Evolutionary conservation across 1,284 basidiomycete genomes (phyloP).

Genomic region (Xerocomus amazonicus): DNA sequence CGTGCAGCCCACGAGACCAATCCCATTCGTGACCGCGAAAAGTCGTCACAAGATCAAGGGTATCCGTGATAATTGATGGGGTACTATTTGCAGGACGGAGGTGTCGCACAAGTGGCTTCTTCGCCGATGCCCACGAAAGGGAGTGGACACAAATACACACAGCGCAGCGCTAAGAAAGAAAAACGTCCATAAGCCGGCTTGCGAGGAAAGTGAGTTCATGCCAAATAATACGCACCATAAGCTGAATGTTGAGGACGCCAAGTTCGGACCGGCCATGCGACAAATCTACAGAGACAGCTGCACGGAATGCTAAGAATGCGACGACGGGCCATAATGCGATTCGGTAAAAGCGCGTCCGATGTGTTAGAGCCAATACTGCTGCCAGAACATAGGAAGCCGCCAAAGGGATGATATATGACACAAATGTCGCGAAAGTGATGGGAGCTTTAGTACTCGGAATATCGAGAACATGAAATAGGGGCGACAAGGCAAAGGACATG

Average conservation of each 20-base stretch:
- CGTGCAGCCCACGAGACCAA: slow-evolving; percentile 33
- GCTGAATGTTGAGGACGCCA: neutral
- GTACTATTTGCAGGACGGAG: slow-evolving; percentile 3
- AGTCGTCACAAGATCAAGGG: slow-evolving; percentile 42
- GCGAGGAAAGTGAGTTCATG: too few species aligned
- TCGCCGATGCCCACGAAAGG: neutral
- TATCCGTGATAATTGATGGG: slow-evolving; percentile 43
- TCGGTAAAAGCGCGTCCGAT: neutral
- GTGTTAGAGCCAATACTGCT: neutral
- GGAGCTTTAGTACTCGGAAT: neutral
- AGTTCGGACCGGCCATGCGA: neutral
- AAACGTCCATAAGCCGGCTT: neutral
- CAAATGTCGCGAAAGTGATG: neutral
- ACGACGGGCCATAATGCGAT: neutral
- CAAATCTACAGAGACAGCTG: neutral
- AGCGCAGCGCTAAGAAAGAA: neutral
- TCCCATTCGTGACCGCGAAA: slow-evolving; percentile 52
- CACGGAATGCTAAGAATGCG: neutral
- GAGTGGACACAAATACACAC: neutral
- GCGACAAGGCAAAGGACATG: neutral
- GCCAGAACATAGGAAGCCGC: neutral
- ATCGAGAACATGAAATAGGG: neutral
- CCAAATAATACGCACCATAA: neutral
- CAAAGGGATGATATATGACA: neutral
- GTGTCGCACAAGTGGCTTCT: neutral